Evolutionary conservation across 2,329 filamentous ascomycete genomes (phyloP), one percentile per base, ranked within the genome.

Genomic region (Fusarium compactum): DNA sequence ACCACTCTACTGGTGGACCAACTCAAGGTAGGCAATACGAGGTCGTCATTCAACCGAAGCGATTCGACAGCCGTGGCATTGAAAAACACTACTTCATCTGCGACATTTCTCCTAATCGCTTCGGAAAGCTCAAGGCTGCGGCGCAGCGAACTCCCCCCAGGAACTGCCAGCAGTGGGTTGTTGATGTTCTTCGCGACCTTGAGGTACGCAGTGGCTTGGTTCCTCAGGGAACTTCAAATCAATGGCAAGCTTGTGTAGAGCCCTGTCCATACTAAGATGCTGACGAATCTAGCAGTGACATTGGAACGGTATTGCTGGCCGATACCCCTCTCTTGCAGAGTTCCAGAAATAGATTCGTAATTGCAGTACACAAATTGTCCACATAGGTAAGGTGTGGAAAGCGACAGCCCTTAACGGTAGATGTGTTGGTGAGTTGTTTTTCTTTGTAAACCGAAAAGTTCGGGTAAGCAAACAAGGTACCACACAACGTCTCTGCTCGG

Each of bases 131-230:
- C 8, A 61, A 44, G 18, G 14, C 46, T 18, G 46, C 40, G 18
- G 56, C 30, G 4, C 24, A 32, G 9, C 41, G 32, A 41, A 8
- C 12, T 14, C 56, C 59, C 27, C 16, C 34, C 2, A 10, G 25
- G 2, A 20, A 16, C 14, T 62, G 59, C 5, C 56, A 62, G 46
- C 24, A 15, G 1, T 62, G 56, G 59, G 22, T 62, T 4, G 22
- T 61, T 14, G 30, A 46, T 3, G 46, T 61, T 11, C 20, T 62
- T 3, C 20, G 8, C 1, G 40, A 27, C 1, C 27, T 62, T 1
- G 59, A 62, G 30, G 38, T 27, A 9, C 20, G 22, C 5, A 8
- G 34, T n/a, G 34, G 5, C 14, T 3, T 53, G 6, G 14, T 46
- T 25, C 30, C 46, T 27, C 10, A 32, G 6, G 59, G 56, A 5